Conservation (phyloP, 2,329 filamentous ascomycete genomes). For the Sporothrix protearum region DNA sequence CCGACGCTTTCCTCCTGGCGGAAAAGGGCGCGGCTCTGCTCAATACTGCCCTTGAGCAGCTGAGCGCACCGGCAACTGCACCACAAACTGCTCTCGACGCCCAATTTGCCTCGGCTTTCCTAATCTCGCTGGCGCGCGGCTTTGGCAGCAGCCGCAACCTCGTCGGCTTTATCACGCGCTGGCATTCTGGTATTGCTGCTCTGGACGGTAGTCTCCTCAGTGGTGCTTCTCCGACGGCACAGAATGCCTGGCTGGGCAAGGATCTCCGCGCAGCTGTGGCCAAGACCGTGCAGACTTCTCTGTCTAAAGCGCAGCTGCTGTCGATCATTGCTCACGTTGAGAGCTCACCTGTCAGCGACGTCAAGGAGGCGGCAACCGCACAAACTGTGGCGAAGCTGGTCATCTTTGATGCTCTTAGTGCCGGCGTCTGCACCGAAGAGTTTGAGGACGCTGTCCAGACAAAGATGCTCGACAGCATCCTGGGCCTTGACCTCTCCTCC, state of each 20-base stretch:
- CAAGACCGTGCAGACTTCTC: conserved; percentile 40
- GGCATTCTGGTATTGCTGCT: conserved; percentile 40
- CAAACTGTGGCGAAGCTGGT: conserved; percentile 37
- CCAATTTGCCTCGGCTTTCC: conserved; percentile 33
- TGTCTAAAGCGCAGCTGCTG: conserved; percentile 45
- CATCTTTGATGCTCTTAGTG: conserved; percentile 43
- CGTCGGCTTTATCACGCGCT: conserved; percentile 45
- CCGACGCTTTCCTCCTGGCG: conserved; percentile 44
- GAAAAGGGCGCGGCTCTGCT: conserved; percentile 42
- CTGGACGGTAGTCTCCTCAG: conserved; percentile 33
- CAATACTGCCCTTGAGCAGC: conserved; percentile 39
- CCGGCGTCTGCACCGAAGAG: conserved; percentile 42
- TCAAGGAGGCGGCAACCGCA: neutral
- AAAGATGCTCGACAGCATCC: conserved; percentile 39
- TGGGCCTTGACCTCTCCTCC: conserved; percentile 5
- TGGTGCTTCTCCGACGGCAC: conserved; percentile 14
- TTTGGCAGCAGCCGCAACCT: conserved; percentile 46
- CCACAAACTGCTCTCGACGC: conserved; percentile 27
- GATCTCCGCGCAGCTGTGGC: conserved; percentile 30
- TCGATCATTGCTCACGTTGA: conserved; percentile 45
- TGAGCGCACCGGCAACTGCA: conserved; percentile 27
- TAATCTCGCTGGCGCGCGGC: conserved; percentile 44
- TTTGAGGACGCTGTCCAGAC: conserved; percentile 43
- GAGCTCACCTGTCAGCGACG: conserved; percentile 29
- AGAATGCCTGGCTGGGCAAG: conserved; percentile 32